A percentile compares a stretch with the other conserved stretches of the same genome.
Conservation (phyloP, 2,329 filamentous ascomycete species). For the Orbilia oligospora region DNA sequence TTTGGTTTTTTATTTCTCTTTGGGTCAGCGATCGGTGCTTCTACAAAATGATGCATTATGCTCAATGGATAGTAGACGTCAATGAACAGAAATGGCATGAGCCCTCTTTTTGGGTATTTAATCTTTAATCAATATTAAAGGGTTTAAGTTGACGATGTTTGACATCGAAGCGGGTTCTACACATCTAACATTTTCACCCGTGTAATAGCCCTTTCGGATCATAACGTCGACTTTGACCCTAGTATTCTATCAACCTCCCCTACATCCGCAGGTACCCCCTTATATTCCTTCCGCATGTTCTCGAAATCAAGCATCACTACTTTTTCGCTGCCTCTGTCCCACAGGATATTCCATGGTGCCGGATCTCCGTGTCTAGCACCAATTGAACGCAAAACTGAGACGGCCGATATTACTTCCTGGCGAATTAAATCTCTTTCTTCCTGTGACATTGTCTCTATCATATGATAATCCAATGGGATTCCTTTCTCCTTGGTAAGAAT, state of each 20-base stretch:
- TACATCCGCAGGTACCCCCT: background rate
- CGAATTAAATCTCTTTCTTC: background rate
- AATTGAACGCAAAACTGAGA: background rate
- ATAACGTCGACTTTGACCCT: no score
- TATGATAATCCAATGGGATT: background rate
- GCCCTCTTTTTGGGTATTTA: constrained; percentile 15
- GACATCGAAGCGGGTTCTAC: no score
- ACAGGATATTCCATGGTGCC: background rate
- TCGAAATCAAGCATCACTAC: background rate
- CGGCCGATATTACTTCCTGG: background rate
- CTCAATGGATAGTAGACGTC: constrained; percentile 29
- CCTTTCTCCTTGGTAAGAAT: background rate
- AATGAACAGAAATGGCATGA: constrained; percentile 38
- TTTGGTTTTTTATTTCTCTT: background rate
- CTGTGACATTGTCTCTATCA: background rate
- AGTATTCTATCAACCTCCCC: background rate
- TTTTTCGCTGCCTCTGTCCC: background rate
- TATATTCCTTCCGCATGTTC: background rate
- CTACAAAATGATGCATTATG: constrained; percentile 21
- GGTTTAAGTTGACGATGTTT: background rate
- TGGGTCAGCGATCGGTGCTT: constrained; percentile 31
- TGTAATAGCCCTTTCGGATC: no score
- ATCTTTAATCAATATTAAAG: background rate
- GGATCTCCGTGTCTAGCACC: no score
- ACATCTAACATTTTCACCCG: no score